Percentiles rank a stretch among this genome's conserved stretches.
phyloP scores from a whole-genome alignment of 345 rosid species.

The Eucalyptus cloeziana region DNA sequence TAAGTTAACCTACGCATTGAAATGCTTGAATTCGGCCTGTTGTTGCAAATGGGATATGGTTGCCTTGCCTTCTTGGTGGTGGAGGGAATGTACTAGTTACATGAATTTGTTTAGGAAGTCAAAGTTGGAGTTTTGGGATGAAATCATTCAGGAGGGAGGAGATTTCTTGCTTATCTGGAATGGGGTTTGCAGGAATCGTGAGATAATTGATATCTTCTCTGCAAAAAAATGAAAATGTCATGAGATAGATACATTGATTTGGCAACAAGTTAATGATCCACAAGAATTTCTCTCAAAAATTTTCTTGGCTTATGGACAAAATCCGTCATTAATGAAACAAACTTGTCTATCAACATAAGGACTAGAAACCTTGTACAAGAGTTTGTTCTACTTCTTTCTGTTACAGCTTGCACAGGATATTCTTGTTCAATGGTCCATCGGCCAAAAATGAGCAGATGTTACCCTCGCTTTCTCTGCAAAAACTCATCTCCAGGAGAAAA shows the following conservation, averaged over 20 bases:
- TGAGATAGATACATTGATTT: not conserved
- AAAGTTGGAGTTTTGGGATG: not conserved
- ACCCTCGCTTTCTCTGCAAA: not conserved
- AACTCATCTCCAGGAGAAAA: not conserved
- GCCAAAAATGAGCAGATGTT: not conserved
- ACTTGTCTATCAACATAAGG: not conserved
- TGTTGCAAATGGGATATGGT: not conserved
- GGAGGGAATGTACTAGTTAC: not conserved
- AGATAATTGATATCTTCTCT: not conserved
- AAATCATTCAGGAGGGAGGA: not conserved
- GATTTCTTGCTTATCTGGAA: not conserved
- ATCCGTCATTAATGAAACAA: not conserved
- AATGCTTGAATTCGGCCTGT: not conserved
- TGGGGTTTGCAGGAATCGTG: not conserved
- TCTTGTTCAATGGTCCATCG: not conserved
- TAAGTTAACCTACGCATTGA: not conserved
- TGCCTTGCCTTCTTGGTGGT: not conserved
- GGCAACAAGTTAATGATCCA: not conserved
- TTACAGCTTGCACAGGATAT: not conserved
- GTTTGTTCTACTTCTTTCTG: not conserved
- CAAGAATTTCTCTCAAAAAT: not conserved
- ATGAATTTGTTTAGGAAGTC: not conserved
- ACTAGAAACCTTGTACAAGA: not conserved
- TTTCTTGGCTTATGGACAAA: not conserved
- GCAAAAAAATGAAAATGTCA: not conserved